Evolutionary conservation across 2,329 filamentous ascomycete species (phyloP), one percentile per base, ranked within the genome.

Genomic region (Fusarium subtropicale): DNA sequence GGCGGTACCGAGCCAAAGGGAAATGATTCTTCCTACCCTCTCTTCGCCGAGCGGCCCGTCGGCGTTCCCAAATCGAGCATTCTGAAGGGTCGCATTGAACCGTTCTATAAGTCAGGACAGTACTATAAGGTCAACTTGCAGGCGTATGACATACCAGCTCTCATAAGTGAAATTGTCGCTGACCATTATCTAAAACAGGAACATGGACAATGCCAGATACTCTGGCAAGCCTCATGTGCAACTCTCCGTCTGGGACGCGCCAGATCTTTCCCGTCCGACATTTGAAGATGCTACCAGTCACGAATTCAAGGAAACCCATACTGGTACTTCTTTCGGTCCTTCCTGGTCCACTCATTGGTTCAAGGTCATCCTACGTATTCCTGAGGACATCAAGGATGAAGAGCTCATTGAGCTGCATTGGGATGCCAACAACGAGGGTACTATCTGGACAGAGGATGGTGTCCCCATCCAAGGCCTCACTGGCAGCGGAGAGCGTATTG

Each of bases 291-390:
- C 94, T 8, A 83, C 85, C n/a, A 84, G 83, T 48, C 90, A 97
- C 71, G 82, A 90, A 9, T 99, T 95, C 82, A 87, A 86, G 53
- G 86, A 90, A 50, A 92, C 94, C 11, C 83, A 87, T 20, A 89
- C 94, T 56, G 94, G 95, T 62, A 86, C 91, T 60, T 88, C 85
- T 9, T 98, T 98, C 73, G 96, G 96, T 1, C 96, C 96, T 3
- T 96, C 94, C 36, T 99, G 96, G 96, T 92, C 94, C 3, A 99
- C 96, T 11, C 96, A 98, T 79, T 99, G 96, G 96, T 97, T 99
- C 86, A 92, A 90, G 74, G 88, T 97, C 58, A 83, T 90, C 59
- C 82, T 99, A 66, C 92, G 88, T 7, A 86, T 98, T 16, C 95
- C 96, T 10, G 77, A 88, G 57, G 83, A 92, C 15, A 87, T 97